Conservation (phyloP, 1,284 basidiomycete species). For the Microbotryum silenes-acaulis region DNA sequence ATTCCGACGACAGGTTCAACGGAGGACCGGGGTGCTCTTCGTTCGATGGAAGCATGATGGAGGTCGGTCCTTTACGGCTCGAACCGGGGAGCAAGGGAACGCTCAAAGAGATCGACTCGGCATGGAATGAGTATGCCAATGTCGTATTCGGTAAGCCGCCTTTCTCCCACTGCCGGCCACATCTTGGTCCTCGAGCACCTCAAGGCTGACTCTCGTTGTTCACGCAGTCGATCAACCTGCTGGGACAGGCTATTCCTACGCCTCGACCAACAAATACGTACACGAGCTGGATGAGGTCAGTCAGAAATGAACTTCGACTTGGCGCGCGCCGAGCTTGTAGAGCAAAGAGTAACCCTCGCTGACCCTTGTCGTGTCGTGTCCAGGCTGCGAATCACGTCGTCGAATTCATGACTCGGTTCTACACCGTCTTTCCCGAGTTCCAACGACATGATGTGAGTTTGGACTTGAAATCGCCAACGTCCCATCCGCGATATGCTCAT, state of each 20-base stretch:
- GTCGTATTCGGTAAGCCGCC: constrained; percentile 71
- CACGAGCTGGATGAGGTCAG: constrained; percentile 66
- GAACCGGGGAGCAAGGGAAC: constrained; percentile 60
- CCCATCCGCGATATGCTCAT: constrained; percentile 11
- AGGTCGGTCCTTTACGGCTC: constrained; percentile 72
- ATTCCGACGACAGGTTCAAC: constrained; percentile 14
- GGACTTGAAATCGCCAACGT: neutral
- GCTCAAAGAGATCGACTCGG: constrained; percentile 70
- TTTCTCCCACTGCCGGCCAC: neutral
- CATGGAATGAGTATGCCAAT: constrained; percentile 98
- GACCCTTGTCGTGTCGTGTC: neutral
- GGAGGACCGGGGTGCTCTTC: constrained; percentile 96
- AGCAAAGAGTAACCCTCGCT: constrained; percentile 11
- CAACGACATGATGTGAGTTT: constrained; percentile 65
- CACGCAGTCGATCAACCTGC: constrained; percentile 85
- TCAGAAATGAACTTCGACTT: neutral
- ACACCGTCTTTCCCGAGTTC: constrained; percentile 84
- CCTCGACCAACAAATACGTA: constrained; percentile 74
- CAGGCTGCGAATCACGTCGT: constrained; percentile 73
- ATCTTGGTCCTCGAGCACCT: neutral
- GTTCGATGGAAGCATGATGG: constrained; percentile 94
- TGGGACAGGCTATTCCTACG: constrained; percentile 88
- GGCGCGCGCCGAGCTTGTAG: neutral
- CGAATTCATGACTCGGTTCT: constrained; percentile 79
- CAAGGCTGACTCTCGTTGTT: neutral